These are phyloP conservation scores for Fusarium fracticaudum DNA, from an alignment of 2,329 filamentous ascomycete species.

Conservation along the genomic window DNA sequence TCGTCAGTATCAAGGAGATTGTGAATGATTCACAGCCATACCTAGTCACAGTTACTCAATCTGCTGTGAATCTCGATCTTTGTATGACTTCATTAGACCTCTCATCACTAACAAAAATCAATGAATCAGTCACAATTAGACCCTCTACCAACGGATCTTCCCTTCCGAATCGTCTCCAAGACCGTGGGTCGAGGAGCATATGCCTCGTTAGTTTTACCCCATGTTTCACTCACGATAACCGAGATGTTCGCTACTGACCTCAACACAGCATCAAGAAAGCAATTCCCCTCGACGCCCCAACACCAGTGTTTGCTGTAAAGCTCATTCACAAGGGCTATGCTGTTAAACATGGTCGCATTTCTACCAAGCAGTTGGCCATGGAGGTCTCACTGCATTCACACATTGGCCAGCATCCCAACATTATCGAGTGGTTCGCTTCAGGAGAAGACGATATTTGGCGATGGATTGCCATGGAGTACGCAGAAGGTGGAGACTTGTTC, in stretches of 20 bases:
- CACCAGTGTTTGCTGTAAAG: conserved; percentile 93
- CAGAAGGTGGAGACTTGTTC: conserved; percentile 94
- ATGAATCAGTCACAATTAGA: conserved; percentile 86
- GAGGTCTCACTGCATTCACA: conserved; percentile 91
- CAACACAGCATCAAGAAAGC: conserved; percentile 87
- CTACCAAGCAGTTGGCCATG: conserved; percentile 87
- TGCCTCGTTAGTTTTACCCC: conserved; percentile 76
- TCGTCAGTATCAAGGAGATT: conserved; percentile 4
- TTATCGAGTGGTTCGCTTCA: conserved; percentile 90
- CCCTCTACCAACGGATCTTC: conserved; percentile 83
- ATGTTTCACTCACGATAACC: conserved; percentile 1
- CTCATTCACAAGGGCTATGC: conserved; percentile 99
- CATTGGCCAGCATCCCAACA: conserved; percentile 88
- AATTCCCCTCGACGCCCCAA: conserved; percentile 72
- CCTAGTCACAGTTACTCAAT: not conserved
- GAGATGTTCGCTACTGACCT: conserved; percentile 14
- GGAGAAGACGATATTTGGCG: conserved; percentile 89
- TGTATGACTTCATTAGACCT: not conserved
- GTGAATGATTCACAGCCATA: conserved; percentile 11
- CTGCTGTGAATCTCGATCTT: not conserved
- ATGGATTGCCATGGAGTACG: conserved; percentile 99
- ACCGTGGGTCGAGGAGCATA: conserved; percentile 97
- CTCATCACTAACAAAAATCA: not conserved
- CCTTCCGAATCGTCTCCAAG: conserved; percentile 94
- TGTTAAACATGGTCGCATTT: conserved; percentile 86